Base-by-base conservation (phyloP, 805 yeast genomes). In the Hanseniaspora thailandica region DNA sequence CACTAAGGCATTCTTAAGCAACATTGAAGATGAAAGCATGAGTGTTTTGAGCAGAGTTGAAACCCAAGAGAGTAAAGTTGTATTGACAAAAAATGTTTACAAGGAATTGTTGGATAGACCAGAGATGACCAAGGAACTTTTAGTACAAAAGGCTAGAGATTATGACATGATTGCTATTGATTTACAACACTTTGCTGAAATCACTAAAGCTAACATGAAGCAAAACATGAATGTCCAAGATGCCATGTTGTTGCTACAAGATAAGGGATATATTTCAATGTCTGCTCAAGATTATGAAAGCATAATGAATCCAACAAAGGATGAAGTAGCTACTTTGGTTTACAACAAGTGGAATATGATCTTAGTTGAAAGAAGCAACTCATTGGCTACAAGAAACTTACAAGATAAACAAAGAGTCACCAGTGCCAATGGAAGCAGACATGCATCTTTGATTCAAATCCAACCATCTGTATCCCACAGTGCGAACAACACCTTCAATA, bases 201-300 rank as follows among this genome's bases (percentile, higher is more conserved):
- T 57, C 31, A 55, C 53, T 19, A 49, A 56, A 36, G 47, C 45
- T 28, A 56, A 35, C 45, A 55, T 15, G 59, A 54, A 22, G 13
- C 45, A 46, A 12, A 26, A 55, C 7, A 26, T 57, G 47, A 41
- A 55, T n/a, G 17, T 55, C 62, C 46, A 47, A 26, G 61, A 45
- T 12, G 50, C 69, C 4, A 50, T 61, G 35, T 59, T 60, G 25
- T 62, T 61, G 43, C 63, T 66, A 61, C 53, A 59, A 5, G 69
- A 66, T 20, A 57, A 63, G 45, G 73, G 70, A 1, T 61, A 70
- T 30, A 63, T 65, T 26, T 62, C 72, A 17, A 60, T 76, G 12
- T 60, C 71, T 0, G 60, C 61, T 28, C 67, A 69, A 9, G 69
- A 71, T 30, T 62, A 63, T 31, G 48, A 47, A 15, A 23, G 8